phyloP scores from a whole-genome alignment of 176 grass and related monocot genomes.

The Typha latifolia region DNA sequence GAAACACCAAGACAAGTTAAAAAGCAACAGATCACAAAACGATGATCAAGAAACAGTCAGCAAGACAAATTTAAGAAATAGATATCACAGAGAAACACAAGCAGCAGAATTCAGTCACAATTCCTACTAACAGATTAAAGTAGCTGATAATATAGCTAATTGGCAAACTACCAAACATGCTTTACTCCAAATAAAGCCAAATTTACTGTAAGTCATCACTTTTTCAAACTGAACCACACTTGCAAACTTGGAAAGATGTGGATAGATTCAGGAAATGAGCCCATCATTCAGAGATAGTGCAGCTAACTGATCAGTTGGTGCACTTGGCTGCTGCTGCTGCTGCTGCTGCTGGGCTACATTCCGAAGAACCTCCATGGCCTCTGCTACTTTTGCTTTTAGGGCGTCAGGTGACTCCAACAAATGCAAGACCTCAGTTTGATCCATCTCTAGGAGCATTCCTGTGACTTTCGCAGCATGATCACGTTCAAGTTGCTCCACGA shows the following conservation, averaged over 20 bases:
- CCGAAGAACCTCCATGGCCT: conserved; percentile 80
- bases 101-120: neutral
- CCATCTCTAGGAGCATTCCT: conserved; percentile 98
- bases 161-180: neutral
- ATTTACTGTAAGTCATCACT: neutral
- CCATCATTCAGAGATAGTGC: conserved; percentile 58
- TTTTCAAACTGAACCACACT: neutral
- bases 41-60: too few relatives aligned
- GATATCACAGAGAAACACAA: neutral
- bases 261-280: conserved; percentile 23
- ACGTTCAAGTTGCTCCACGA: conserved; percentile 80
- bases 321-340: conserved; percentile 24
- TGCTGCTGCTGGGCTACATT: conserved; percentile 46
- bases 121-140: neutral
- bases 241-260: neutral
- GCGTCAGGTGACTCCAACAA: conserved; percentile 80
- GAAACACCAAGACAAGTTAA: too few relatives aligned
- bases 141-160: conserved; percentile 1
- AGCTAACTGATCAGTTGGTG: conserved; percentile 47
- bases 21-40: too few relatives aligned
- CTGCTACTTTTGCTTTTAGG: conserved; percentile 74
- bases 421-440: conserved; percentile 85
- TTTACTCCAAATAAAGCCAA: neutral
- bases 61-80: neutral
- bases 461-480: conserved; percentile 87